phyloP scores from a whole-genome alignment of 345 rosid genomes.

The Clausena lansium region DNA sequence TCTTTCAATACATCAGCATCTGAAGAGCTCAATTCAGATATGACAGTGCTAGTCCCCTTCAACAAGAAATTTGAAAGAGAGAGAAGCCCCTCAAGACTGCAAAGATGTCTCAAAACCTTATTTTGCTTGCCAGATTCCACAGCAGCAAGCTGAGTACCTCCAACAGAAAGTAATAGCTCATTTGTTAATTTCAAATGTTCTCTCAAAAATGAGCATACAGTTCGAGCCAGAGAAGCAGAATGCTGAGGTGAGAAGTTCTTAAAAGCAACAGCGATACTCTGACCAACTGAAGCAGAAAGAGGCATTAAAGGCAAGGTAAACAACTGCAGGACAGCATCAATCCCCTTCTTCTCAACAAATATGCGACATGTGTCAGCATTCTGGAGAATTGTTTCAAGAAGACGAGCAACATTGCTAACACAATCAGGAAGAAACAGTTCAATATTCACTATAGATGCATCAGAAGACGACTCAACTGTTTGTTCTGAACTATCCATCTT shows the following conservation, averaged over 20 bases:
- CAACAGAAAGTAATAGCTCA: conserved; percentile 50
- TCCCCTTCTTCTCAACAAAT: conserved; percentile 93
- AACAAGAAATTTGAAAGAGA: conserved; percentile 76
- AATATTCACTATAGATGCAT: conserved; percentile 41
- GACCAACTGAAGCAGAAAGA: conserved; percentile 71
- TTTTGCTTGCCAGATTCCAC: conserved; percentile 54
- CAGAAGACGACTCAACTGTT: conserved; percentile 51
- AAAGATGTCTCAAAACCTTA: conserved; percentile 64
- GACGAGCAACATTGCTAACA: conserved; percentile 76
- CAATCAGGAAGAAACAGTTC: conserved; percentile 85
- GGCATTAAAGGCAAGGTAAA: conserved; percentile 83
- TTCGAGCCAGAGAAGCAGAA: conserved; percentile 73
- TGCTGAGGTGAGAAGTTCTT: conserved; percentile 94
- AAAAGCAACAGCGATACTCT: conserved; percentile 78
- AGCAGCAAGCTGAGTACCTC: conserved; percentile 58
- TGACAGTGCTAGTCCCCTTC: conserved; percentile 72
- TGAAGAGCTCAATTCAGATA: conserved; percentile 76
- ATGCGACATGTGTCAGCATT: conserved; percentile 89
- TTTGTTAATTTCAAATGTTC: conserved; percentile 67
- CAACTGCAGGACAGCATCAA: conserved; percentile 77
- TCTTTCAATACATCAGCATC: conserved; percentile 92
- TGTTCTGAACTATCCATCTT: conserved; percentile 55
- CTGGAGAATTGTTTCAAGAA: conserved; percentile 92
- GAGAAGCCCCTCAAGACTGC: conserved; percentile 74
- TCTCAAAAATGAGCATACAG: conserved; percentile 77